These are phyloP conservation scores for Hypoxylon fuscum DNA, from an alignment of 495 filamentous ascomycete genomes.

Conservation along the genomic window DNA sequence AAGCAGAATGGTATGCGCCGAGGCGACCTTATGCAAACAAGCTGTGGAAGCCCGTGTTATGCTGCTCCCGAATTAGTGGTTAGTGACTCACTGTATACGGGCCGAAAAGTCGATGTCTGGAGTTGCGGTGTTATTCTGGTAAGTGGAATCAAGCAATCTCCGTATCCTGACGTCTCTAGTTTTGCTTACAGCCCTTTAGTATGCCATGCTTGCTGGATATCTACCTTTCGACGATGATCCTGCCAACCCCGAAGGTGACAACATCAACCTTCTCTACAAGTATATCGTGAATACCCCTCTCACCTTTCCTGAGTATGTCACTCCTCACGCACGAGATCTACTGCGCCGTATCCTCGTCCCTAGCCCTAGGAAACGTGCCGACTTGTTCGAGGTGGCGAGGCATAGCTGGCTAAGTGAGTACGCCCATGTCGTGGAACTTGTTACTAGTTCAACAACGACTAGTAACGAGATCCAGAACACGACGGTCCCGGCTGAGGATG, in stretches of 20 bases:
- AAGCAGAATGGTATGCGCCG: slow-evolving; percentile 65
- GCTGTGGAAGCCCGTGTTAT: slow-evolving; percentile 89
- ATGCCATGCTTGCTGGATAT: slow-evolving; percentile 98
- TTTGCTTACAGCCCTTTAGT: slow-evolving; percentile 62
- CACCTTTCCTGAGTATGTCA: slow-evolving; percentile 99
- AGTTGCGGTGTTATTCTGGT: slow-evolving; percentile 99
- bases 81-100: slow-evolving; percentile 96
- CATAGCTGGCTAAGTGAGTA: slow-evolving; percentile 99
- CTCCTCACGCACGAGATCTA: slow-evolving; percentile 93
- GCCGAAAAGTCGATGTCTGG: slow-evolving; percentile 98
- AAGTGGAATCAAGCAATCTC: slow-evolving; percentile 51
- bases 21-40: slow-evolving; percentile 84
- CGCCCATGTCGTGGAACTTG: slow-evolving; percentile 91
- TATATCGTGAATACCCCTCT: slow-evolving; percentile 98
- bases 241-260: slow-evolving; percentile 97
- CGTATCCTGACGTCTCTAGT: slow-evolving; percentile 25
- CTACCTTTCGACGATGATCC: slow-evolving; percentile 99
- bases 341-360: slow-evolving; percentile 94
- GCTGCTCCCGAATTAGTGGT: slow-evolving; percentile 97
- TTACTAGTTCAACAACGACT: slow-evolving; percentile 93
- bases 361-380: slow-evolving; percentile 91
- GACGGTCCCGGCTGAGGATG: slow-evolving; percentile 73
- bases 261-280: slow-evolving; percentile 99
- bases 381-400: slow-evolving; percentile 95
- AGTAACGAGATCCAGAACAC: slow-evolving; percentile 85